Evolutionary conservation across 1,284 basidiomycete genomes (phyloP).

Genomic region (Schizophyllum amplum): DNA sequence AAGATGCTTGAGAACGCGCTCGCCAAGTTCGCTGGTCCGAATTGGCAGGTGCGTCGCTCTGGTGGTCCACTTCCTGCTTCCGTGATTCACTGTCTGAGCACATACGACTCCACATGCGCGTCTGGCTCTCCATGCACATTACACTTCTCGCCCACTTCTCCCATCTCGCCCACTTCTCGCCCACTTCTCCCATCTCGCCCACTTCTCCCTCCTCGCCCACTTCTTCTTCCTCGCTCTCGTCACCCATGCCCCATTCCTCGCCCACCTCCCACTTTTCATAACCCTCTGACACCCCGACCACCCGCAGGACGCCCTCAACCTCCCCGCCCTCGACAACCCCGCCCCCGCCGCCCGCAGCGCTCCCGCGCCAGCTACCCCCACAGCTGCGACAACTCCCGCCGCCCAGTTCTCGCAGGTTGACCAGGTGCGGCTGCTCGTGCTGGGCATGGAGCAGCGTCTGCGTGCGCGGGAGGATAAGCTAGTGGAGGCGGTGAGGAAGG

Average conservation of each 20-base stretch:
- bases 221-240: constrained; percentile 5
- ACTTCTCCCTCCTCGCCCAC: constrained; percentile 4
- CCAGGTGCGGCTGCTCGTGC: constrained; percentile 57
- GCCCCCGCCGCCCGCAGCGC: constrained; percentile 13
- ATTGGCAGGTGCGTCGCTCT: constrained; percentile 72
- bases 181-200: no score
- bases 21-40: constrained; percentile 58
- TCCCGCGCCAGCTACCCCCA: constrained; percentile 7
- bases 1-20: constrained; percentile 65
- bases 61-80: constrained; percentile 2
- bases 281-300: background rate
- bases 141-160: constrained; percentile 5
- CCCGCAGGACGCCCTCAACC: background rate
- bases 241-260: no score
- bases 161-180: no score
- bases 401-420: constrained; percentile 53
- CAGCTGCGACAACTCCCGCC: constrained; percentile 5
- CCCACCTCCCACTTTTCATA: no score
- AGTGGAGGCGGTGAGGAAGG: constrained; percentile 47
- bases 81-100: constrained; percentile 1
- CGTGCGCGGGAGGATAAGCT: constrained; percentile 58
- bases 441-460: constrained; percentile 72
- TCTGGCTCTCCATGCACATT: background rate
- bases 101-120: constrained; percentile 8
- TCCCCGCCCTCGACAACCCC: constrained; percentile 13